Percentiles rank a stretch among this genome's conserved stretches.
Evolutionary conservation across 768 basidiomycete genomes (phyloP).

Genomic region (Sarcomyxa edulis): DNA sequence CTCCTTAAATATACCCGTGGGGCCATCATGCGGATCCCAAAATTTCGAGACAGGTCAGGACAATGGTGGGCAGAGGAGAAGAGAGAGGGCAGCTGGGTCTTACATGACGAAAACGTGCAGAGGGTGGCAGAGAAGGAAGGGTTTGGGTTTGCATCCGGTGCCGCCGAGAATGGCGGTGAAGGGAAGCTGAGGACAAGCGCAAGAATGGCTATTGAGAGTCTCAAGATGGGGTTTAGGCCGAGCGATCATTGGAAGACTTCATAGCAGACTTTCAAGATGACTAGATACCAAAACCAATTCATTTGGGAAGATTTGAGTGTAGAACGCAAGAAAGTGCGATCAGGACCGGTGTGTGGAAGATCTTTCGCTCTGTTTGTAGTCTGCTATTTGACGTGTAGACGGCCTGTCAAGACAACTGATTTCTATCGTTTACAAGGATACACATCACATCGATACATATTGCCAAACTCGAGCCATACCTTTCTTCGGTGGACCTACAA

Average conservation of each 20-base stretch:
- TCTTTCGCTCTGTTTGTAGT: too few relatives aligned
- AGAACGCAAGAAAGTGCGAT: too few relatives aligned
- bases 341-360: too few relatives aligned
- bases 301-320: too few relatives aligned
- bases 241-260: conserved; percentile 28
- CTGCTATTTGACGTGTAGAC: too few relatives aligned
- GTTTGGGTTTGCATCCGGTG: conserved; percentile 22
- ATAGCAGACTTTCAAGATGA: too few relatives aligned
- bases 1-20: conserved; percentile 53
- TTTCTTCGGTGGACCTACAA: neutral
- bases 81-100: conserved; percentile 43
- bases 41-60: conserved; percentile 37
- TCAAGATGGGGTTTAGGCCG: conserved; percentile 22
- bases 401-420: too few relatives aligned
- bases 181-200: conserved; percentile 28
- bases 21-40: conserved; percentile 49
- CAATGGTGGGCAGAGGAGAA: conserved; percentile 58
- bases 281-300: too few relatives aligned
- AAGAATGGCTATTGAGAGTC: conserved; percentile 23
- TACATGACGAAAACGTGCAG: conserved; percentile 42
- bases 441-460: too few relatives aligned
- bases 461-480: too few relatives aligned
- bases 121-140: conserved; percentile 41
- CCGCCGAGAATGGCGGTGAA: conserved; percentile 13
- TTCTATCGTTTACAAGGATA: too few relatives aligned